phyloP scores from a whole-genome alignment of 163 green algal genomes.

The Prototheca stagnorum region DNA sequence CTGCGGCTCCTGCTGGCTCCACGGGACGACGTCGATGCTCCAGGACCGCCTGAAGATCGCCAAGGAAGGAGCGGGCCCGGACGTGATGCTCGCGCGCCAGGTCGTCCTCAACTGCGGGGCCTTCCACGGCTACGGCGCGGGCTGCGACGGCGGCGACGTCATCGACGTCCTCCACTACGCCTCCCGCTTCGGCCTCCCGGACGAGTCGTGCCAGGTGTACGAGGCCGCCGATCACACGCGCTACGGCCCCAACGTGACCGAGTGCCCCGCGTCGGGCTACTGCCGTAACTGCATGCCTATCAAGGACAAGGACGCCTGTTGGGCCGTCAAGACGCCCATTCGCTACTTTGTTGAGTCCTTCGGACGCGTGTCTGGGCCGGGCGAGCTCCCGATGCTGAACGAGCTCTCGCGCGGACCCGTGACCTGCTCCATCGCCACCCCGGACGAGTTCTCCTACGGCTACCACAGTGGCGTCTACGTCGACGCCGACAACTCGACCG shows the following conservation, averaged over 20 bases:
- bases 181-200: slow-evolving; percentile 51
- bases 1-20: slow-evolving; percentile 58
- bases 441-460: slow-evolving; percentile 50
- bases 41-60: slow-evolving; percentile 50
- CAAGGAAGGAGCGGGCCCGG: slow-evolving; percentile 29
- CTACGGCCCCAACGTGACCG: slow-evolving; percentile 19
- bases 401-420: slow-evolving; percentile 61
- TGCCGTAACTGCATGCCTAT: slow-evolving; percentile 68
- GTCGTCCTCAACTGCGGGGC: slow-evolving; percentile 66
- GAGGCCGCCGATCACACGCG: slow-evolving; percentile 38
- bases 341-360: slow-evolving; percentile 47
- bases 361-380: slow-evolving; percentile 26
- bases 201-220: slow-evolving; percentile 52
- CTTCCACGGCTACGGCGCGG: slow-evolving; percentile 35
- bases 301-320: slow-evolving; percentile 40
- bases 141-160: slow-evolving; percentile 64
- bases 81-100: slow-evolving; percentile 61
- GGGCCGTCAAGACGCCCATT: slow-evolving; percentile 45
- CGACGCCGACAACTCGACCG: slow-evolving; percentile 24
- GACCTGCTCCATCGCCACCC: slow-evolving; percentile 47
- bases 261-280: slow-evolving; percentile 34
- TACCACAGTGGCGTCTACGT: slow-evolving; percentile 38
- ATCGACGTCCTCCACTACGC: slow-evolving; percentile 61
- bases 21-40: slow-evolving; percentile 53
- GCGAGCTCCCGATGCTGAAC: slow-evolving; percentile 42